These are phyloP conservation scores for Cyclocybe cylindracea DNA, from an alignment of 768 basidiomycete species.

Conservation along the genomic window DNA sequence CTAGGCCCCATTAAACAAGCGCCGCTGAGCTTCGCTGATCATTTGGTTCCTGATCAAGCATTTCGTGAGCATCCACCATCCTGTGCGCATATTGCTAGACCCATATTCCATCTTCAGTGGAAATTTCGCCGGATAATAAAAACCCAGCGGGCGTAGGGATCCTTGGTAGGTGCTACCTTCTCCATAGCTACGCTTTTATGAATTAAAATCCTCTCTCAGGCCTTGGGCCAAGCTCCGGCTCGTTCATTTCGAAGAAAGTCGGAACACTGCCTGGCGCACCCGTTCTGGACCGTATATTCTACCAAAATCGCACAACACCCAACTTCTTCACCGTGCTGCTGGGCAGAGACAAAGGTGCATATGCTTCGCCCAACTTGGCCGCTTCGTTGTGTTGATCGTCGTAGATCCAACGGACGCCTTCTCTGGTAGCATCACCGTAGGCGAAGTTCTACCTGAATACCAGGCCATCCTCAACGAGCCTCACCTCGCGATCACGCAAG, in stretches of 20 bases:
- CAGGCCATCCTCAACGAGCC: slow-evolving; percentile 50
- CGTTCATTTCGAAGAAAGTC: slow-evolving; percentile 39
- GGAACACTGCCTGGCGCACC: slow-evolving; percentile 44
- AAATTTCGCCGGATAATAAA: slow-evolving; percentile 30
- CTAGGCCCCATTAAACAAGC: slow-evolving; percentile 50
- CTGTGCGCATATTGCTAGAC: not conserved
- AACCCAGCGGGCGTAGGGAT: slow-evolving; percentile 33
- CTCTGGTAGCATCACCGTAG: slow-evolving; percentile 64
- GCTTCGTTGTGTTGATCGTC: not conserved
- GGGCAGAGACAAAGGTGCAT: slow-evolving; percentile 48
- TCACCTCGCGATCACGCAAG: slow-evolving; percentile 46
- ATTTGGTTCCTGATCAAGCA: slow-evolving; percentile 45
- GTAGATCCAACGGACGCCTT: slow-evolving; percentile 50
- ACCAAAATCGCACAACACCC: slow-evolving; percentile 53
- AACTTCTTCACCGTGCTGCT: slow-evolving; percentile 68
- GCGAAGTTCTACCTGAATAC: slow-evolving; percentile 54
- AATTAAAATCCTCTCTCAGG: slow-evolving; percentile 43
- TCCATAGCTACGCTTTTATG: not conserved
- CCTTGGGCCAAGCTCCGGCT: slow-evolving; percentile 64
- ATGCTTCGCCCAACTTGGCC: not conserved
- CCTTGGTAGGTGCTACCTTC: slow-evolving; percentile 16
- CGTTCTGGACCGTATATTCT: slow-evolving; percentile 66
- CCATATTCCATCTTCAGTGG: slow-evolving; percentile 31
- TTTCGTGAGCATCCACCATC: slow-evolving; percentile 40
- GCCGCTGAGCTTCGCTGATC: slow-evolving; percentile 43